A percentile compares a stretch with the other conserved stretches of the same genome.
phyloP scores from a whole-genome alignment of 2,329 filamentous ascomycete species.

The Sporothrix sp. region DNA sequence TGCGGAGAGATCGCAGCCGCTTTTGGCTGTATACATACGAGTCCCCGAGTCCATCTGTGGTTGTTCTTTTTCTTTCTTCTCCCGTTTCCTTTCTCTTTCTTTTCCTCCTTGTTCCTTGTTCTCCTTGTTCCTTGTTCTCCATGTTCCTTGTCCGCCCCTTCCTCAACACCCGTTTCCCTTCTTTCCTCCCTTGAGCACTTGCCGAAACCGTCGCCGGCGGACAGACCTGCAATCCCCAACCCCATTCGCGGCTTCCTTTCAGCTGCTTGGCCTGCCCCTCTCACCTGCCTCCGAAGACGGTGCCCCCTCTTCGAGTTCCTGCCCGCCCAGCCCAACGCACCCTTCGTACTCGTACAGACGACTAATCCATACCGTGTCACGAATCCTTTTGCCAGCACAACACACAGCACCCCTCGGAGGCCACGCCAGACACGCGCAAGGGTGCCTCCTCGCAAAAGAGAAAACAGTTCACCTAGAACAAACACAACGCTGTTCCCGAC shows the following conservation, averaged over 20 bases:
- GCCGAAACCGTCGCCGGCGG: neutral
- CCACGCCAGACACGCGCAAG: neutral
- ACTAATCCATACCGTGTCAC: constrained; percentile 5
- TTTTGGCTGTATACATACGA: neutral
- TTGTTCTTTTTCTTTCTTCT: neutral
- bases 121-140: neutral
- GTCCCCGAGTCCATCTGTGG: neutral
- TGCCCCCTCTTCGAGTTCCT: neutral
- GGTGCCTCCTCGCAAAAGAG: too few relatives aligned
- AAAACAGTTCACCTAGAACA: neutral
- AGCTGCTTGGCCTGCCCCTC: neutral
- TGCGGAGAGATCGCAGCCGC: neutral
- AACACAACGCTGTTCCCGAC: too few relatives aligned
- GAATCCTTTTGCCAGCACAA: constrained; percentile 1
- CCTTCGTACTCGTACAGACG: too few relatives aligned
- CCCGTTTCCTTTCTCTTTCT: neutral
- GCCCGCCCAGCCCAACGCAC: neutral
- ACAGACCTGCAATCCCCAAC: too few relatives aligned
- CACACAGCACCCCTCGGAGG: neutral
- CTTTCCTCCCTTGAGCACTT: neutral
- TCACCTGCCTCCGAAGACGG: constrained; percentile 7
- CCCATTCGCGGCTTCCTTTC: neutral
- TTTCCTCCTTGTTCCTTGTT: neutral
- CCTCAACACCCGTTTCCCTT: neutral
- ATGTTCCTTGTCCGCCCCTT: neutral